Base-by-base conservation (phyloP, 805 yeast species). In the Starmerella bombi region DNA sequence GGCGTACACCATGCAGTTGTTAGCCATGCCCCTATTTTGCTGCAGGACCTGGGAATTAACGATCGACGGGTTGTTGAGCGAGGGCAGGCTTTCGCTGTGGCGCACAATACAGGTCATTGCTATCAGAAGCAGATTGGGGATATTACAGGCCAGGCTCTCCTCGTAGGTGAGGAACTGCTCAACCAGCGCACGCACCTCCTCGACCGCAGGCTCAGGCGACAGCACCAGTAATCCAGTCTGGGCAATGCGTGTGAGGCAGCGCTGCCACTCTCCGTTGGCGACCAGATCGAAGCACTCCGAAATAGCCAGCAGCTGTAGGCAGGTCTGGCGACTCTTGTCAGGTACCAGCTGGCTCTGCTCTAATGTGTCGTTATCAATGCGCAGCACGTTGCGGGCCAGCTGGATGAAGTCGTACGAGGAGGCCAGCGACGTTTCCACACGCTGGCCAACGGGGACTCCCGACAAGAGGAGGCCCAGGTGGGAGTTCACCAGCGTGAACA, bases 1-100 rank as follows among this genome's bases (percentile, higher is more conserved):
- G 5, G 96, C 94, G 59, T 80, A 88, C 3, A 86, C 74, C 85
- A 86, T 84, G 59, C 94, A 80, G 59, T 84, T 84, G 58, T 75
- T 79, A 2, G 94, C 84, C 32, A 49, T 41, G 37, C 36, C 42
- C 7, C 50, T 43, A 43, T 50, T 43, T 34, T 43, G 50, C 25
- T 48, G 44, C 14, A 45, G 46, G 34, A 52, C 46, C 46, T 37
- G 53, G 46, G 27, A 43, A 42, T 37, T 49, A 28, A 40, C 50
- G 43, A 22, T 50, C 38, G 51, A 38, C n/a, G 34, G 39, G 22
- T 30, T 28, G 20, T 35, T 62, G 9, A 12, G 34, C 7, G 8
- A 8, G 15, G 10, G 27, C 57, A 48, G 63, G 64, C 33, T 65
- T 60, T 50, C 64, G 20, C 59, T 31, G 67, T 62, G 33, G 62